Evolutionary conservation across 2,329 filamentous ascomycete species (phyloP).

Genomic region (Neonectria punicea): DNA sequence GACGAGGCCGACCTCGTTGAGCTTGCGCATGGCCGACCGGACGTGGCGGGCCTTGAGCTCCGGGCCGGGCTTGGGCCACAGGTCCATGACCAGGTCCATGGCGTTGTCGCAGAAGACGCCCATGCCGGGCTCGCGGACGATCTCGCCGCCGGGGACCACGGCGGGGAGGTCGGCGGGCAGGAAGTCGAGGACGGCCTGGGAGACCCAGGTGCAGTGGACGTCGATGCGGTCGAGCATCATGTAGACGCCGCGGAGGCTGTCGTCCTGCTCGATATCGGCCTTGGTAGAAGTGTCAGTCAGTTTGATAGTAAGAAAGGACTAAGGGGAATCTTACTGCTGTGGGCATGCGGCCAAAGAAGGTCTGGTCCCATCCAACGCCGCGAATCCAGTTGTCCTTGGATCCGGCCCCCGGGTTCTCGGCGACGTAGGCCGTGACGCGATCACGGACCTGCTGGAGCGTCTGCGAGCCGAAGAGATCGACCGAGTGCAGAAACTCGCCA

Average conservation of each 20-base stretch:
- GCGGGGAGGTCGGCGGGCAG: slow-evolving; percentile 64
- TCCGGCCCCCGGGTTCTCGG: slow-evolving; percentile 61
- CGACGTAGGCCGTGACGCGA: slow-evolving; percentile 64
- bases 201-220: slow-evolving; percentile 77
- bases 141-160: slow-evolving; percentile 70
- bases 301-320: neutral
- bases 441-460: slow-evolving; percentile 64
- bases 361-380: slow-evolving; percentile 78
- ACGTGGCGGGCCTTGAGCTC: slow-evolving; percentile 66
- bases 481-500: slow-evolving; percentile 74
- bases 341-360: slow-evolving; percentile 71
- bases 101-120: slow-evolving; percentile 81
- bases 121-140: slow-evolving; percentile 68
- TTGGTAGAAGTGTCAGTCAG: slow-evolving; percentile 33
- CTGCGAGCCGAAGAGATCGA: slow-evolving; percentile 69
- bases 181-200: slow-evolving; percentile 69
- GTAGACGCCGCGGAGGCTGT: slow-evolving; percentile 64
- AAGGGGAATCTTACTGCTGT: slow-evolving; percentile 60
- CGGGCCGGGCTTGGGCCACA: slow-evolving; percentile 66
- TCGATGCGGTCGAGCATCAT: slow-evolving; percentile 78
- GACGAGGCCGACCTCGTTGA: slow-evolving; percentile 74
- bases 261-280: slow-evolving; percentile 65
- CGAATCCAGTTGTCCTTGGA: slow-evolving; percentile 69
- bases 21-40: slow-evolving; percentile 67
- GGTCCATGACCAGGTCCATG: slow-evolving; percentile 68